phyloP scores from a whole-genome alignment of 2,329 filamentous ascomycete genomes.

The Meredithiella fracta region DNA sequence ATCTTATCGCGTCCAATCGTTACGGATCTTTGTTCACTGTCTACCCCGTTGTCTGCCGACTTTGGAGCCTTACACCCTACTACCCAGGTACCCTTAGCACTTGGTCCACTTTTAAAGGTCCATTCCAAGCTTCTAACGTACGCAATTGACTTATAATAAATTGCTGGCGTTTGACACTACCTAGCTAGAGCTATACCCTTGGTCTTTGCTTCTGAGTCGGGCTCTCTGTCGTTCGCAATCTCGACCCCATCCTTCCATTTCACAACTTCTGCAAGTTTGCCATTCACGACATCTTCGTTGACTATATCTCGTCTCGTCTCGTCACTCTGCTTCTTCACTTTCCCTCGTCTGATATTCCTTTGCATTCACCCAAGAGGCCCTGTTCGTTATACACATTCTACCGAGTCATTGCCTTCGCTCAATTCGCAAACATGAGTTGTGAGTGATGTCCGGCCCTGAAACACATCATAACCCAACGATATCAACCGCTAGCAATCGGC shows the following conservation, averaged over 20 bases:
- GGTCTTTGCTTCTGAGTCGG: no score
- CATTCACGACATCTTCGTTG: not conserved
- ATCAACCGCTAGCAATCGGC: not conserved
- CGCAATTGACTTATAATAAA: not conserved
- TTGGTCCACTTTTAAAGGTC: not conserved
- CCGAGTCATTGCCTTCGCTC: conserved; percentile 5
- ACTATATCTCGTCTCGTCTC: no score
- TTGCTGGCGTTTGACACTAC: not conserved
- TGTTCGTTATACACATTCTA: not conserved
- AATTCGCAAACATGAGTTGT: conserved; percentile 24
- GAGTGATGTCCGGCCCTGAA: conserved; percentile 18
- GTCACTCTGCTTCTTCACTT: no score
- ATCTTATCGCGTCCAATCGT: not conserved
- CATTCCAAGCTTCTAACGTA: not conserved
- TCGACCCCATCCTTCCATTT: not conserved
- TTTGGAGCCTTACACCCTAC: no score
- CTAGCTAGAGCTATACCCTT: no score
- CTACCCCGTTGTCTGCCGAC: not conserved
- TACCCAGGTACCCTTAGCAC: not conserved
- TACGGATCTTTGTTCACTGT: not conserved
- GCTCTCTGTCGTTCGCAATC: not conserved
- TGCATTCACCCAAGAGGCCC: no score
- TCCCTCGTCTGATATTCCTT: no score
- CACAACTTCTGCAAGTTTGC: not conserved
- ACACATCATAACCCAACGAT: not conserved